Evolutionary conservation across 2,329 filamentous ascomycete species (phyloP).

Genomic region (Macrophomina tecta): DNA sequence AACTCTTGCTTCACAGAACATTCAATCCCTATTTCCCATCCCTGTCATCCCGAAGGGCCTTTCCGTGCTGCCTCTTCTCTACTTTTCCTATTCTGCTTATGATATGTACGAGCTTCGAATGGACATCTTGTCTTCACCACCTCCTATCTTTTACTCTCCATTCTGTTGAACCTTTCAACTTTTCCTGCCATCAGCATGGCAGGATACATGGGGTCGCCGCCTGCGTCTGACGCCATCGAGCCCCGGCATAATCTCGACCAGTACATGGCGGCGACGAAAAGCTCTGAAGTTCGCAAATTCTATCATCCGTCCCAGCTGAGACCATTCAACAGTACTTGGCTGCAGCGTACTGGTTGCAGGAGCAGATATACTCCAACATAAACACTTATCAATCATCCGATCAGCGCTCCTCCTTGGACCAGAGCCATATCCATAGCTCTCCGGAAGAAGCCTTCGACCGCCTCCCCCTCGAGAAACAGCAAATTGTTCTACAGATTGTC

Average conservation of each 20-base stretch:
- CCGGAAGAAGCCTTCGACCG: neutral
- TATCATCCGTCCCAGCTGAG: neutral
- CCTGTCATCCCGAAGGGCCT: neutral
- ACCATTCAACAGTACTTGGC: constrained; percentile 1
- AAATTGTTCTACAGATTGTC: neutral
- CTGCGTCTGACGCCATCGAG: neutral
- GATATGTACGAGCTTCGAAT: neutral
- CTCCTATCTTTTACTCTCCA: neutral
- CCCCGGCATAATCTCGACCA: neutral
- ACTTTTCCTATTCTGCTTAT: neutral
- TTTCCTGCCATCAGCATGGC: neutral
- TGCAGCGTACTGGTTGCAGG: constrained; percentile 3
- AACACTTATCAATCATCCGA: neutral
- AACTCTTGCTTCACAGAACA: neutral
- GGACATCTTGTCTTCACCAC: neutral
- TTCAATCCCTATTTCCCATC: neutral
- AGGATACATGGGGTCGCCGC: neutral
- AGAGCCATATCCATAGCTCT: neutral
- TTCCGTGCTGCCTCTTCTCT: too few relatives aligned
- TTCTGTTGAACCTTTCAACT: neutral
- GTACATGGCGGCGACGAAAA: neutral
- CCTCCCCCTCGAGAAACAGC: neutral
- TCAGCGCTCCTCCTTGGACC: neutral
- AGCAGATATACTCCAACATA: neutral
- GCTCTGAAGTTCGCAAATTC: neutral